A percentile compares a stretch with the other conserved stretches of the same genome.
Conservation (phyloP, 495 filamentous ascomycete genomes). For the Aspergillus mulundensis region DNA sequence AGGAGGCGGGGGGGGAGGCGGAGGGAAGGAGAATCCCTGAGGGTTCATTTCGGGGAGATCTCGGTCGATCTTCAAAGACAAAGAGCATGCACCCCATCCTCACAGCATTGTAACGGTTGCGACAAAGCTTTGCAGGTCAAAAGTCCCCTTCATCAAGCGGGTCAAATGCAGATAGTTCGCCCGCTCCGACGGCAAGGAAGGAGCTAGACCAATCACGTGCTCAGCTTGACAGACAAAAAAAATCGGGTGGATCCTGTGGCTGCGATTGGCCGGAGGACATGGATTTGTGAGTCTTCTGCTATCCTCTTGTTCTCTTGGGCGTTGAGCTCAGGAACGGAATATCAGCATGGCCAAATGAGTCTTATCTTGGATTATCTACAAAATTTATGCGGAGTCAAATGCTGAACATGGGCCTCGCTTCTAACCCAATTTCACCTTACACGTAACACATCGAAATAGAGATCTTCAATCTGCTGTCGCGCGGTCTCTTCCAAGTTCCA, state of each 20-base stretch:
- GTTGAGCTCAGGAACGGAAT: background rate
- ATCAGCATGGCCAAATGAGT: conserved; percentile 5
- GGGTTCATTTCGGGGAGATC: conserved; percentile 38
- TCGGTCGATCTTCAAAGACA: conserved; percentile 22
- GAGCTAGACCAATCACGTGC: conserved; percentile 13
- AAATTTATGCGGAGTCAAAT: conserved; percentile 1
- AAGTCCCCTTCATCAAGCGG: conserved; percentile 4
- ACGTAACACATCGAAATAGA: conserved; percentile 7
- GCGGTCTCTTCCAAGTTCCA: background rate
- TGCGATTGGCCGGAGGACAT: conserved; percentile 20
- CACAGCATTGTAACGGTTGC: conserved; percentile 14
- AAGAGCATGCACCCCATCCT: conserved; percentile 22
- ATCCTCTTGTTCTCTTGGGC: background rate
- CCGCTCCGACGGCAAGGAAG: conserved; percentile 20
- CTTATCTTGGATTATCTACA: conserved; percentile 6
- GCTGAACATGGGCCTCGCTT: conserved; percentile 20
- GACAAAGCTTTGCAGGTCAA: conserved; percentile 7
- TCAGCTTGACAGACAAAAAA: conserved; percentile 10
- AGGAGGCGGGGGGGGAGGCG: conserved; percentile 38
- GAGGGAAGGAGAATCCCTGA: conserved; percentile 50
- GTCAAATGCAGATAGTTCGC: conserved; percentile 15
- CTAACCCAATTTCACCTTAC: background rate
- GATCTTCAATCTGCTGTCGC: background rate
- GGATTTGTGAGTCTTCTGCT: background rate
- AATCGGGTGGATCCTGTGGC: conserved; percentile 16